Percentiles rank a stretch among this genome's conserved stretches.
Evolutionary conservation across 2,329 filamentous ascomycete genomes (phyloP).

Genomic region (Teratosphaeriaceae sp.): DNA sequence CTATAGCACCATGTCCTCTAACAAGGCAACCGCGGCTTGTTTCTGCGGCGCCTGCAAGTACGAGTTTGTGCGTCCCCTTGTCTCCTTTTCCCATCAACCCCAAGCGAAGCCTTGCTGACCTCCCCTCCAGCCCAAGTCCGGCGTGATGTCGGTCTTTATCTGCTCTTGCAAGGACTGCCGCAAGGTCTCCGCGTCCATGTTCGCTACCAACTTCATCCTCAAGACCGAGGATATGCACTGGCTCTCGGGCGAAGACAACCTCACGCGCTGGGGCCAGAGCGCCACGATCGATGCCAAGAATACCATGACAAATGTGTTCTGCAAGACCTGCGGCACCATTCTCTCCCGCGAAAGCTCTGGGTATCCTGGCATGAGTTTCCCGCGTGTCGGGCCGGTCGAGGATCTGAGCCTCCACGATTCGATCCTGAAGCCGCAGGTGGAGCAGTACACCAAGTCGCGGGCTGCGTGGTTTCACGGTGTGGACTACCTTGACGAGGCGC

Average conservation of each 20-base stretch:
- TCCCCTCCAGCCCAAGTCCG: conserved; percentile 31
- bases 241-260: conserved; percentile 1
- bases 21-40: conserved; percentile 49
- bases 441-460: not conserved
- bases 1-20: not conserved
- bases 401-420: not conserved
- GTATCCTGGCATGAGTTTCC: not conserved
- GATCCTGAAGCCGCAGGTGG: not conserved
- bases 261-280: not conserved
- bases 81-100: not conserved
- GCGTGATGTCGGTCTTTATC: conserved; percentile 31
- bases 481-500: too few species aligned
- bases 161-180: conserved; percentile 1
- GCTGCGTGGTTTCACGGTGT: conserved; percentile 1
- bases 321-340: not conserved
- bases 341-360: not conserved
- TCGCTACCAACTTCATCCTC: conserved; percentile 2
- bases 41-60: conserved; percentile 53
- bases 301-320: not conserved
- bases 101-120: not conserved
- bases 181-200: not conserved
- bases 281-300: not conserved
- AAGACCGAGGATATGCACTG: not conserved
- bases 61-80: conserved; percentile 39
- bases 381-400: not conserved